Evolutionary conservation across 148 eudicot genomes (phyloP).

Genomic region (Vaccinium macrocarpon): DNA sequence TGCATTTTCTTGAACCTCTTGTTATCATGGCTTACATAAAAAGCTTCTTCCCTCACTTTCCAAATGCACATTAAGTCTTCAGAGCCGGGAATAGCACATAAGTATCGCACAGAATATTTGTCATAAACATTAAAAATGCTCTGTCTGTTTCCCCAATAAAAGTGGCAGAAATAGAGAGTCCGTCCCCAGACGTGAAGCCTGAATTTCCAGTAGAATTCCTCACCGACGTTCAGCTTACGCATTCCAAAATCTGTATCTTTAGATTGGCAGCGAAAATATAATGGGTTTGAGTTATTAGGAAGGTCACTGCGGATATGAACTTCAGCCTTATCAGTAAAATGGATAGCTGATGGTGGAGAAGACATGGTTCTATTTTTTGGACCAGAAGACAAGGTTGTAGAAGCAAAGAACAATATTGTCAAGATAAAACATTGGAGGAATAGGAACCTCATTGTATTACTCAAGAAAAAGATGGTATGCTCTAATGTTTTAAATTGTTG

Average conservation of each 20-base stretch:
- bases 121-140: background rate
- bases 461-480: background rate
- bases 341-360: background rate
- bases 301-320: background rate
- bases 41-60: conserved; percentile 1
- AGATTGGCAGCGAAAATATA: background rate
- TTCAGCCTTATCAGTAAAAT: background rate
- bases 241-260: background rate
- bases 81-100: background rate
- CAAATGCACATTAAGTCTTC: background rate
- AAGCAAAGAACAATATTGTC: background rate
- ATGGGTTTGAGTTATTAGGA: background rate
- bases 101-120: background rate
- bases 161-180: conserved; percentile 4
- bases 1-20: background rate
- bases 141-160: background rate
- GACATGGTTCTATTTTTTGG: background rate
- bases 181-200: background rate
- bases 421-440: background rate
- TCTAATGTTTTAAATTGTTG: background rate
- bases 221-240: background rate
- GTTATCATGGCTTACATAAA: background rate
- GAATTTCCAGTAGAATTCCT: conserved; percentile 6
- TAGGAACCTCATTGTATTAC: background rate
- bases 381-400: background rate